phyloP scores from a whole-genome alignment of 306 rosid genomes.

The Glycine tomentella region DNA sequence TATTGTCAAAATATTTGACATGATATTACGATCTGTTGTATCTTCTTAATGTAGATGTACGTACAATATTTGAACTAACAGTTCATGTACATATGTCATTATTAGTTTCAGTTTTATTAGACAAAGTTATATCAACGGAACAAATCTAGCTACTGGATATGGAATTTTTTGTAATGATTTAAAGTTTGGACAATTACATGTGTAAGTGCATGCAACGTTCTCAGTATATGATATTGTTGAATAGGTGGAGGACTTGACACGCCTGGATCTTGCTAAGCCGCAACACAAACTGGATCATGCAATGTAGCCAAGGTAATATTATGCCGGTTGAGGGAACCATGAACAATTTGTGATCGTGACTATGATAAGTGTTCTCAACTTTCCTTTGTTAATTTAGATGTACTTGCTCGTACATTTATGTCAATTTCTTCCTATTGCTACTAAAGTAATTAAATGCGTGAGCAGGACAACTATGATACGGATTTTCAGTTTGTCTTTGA shows the following conservation, averaged over 20 bases:
- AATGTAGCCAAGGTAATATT: neutral
- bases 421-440: neutral
- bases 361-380: neutral
- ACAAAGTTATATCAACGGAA: neutral
- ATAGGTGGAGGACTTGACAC: constrained; percentile 47
- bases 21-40: no score
- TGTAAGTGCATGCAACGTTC: neutral
- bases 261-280: constrained; percentile 42
- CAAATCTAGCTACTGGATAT: neutral
- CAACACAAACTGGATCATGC: constrained; percentile 46
- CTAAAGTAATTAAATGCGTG: no score
- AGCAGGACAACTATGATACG: no score
- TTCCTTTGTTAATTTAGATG: neutral
- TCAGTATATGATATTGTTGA: constrained; percentile 19
- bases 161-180: neutral
- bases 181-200: neutral
- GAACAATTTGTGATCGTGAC: neutral
- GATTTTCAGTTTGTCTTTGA: no score
- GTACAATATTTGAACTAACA: no score
- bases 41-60: no score
- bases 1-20: no score
- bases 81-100: neutral
- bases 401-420: neutral
- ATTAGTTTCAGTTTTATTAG: neutral
- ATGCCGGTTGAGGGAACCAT: neutral